Conservation (phyloP, 371 early-diverging fungal species). For the Mucor velutinosus region DNA sequence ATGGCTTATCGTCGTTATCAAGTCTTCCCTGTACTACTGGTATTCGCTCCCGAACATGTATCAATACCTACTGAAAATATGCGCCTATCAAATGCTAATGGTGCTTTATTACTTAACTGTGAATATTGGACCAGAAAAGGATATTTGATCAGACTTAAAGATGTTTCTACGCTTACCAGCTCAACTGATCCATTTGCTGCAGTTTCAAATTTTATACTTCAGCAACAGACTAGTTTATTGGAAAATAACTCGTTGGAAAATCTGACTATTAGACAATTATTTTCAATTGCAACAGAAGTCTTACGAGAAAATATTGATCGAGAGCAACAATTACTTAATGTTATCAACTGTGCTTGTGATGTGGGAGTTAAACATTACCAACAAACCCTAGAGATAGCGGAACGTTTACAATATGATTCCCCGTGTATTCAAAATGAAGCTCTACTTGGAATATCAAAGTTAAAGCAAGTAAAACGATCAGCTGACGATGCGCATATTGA, state of each 20-base stretch:
- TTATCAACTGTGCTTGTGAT: conserved; percentile 17
- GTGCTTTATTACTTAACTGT: too few species aligned
- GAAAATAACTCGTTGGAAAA: conserved; percentile 11
- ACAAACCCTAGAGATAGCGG: conserved; percentile 12
- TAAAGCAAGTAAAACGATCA: conserved; percentile 15
- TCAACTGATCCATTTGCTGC: too few species aligned
- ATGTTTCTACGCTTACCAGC: too few species aligned
- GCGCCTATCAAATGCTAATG: too few species aligned
- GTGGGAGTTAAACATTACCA: conserved; percentile 16
- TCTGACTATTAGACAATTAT: conserved; percentile 15
- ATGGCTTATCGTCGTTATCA: too few species aligned
- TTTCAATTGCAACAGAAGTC: conserved; percentile 19
- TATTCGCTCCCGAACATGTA: too few species aligned
- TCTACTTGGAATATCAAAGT: conserved; percentile 14
- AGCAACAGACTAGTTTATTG: conserved; percentile 15
- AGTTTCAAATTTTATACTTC: too few species aligned
- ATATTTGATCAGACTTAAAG: too few species aligned
- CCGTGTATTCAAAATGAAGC: conserved; percentile 14
- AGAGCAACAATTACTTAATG: conserved; percentile 15
- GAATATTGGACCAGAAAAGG: too few species aligned
- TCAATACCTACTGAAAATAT: too few species aligned
- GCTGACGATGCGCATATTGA: conserved; percentile 8
- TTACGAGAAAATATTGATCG: conserved; percentile 14
- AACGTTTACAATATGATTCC: conserved; percentile 18
- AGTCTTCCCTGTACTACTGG: too few species aligned